phyloP scores from a whole-genome alignment of 2,329 filamentous ascomycete genomes.

The Pseudopyricularia cyperi region DNA sequence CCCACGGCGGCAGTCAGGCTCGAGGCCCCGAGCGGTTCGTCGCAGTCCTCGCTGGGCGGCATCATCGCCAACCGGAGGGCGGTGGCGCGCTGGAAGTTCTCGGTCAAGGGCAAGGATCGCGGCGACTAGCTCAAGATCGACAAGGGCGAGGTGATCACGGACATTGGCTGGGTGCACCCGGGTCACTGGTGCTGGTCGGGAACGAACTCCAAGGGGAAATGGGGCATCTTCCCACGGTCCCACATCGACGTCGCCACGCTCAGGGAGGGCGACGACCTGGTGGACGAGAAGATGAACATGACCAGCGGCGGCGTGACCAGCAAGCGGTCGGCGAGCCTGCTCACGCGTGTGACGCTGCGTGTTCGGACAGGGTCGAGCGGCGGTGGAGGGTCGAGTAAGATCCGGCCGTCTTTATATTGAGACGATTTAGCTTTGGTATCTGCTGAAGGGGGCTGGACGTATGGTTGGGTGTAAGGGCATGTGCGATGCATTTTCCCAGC shows the following conservation, averaged over 20 bases:
- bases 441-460: no score
- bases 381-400: neutral
- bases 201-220: constrained; percentile 36
- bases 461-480: no score
- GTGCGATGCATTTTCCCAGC: no score
- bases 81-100: constrained; percentile 37
- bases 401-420: neutral
- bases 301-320: constrained; percentile 8
- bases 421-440: no score
- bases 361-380: neutral
- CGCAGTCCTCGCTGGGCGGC: constrained; percentile 20
- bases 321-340: neutral
- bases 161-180: constrained; percentile 38
- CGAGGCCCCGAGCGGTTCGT: constrained; percentile 30
- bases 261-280: constrained; percentile 17
- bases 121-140: constrained; percentile 44
- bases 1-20: constrained; percentile 34
- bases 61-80: constrained; percentile 20
- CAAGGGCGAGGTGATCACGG: constrained; percentile 52
- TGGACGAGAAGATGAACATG: constrained; percentile 14
- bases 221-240: constrained; percentile 37
- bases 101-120: constrained; percentile 20
- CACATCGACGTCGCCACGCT: constrained; percentile 33
- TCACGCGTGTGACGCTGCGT: neutral
- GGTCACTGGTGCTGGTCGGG: constrained; percentile 46